Conservation (phyloP, 164 flowering plant species). For the Aristolochia contorta region DNA sequence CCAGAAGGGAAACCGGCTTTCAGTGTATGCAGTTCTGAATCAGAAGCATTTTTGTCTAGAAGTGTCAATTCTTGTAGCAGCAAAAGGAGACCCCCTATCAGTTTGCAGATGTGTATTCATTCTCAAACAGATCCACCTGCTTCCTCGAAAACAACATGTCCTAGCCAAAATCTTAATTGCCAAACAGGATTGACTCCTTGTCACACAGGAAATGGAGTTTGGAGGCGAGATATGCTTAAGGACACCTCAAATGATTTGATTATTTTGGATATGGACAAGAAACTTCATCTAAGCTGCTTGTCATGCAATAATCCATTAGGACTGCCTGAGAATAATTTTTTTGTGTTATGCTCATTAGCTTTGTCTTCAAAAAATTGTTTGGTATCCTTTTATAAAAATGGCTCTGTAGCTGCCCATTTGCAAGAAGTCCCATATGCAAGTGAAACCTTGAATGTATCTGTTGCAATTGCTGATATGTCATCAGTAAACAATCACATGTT, state of each 20-base stretch:
- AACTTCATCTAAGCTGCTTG: conserved; percentile 47
- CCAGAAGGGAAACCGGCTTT: conserved; percentile 31
- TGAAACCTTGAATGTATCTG: conserved; percentile 20
- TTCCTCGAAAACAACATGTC: conserved; percentile 13
- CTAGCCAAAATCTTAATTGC: conserved; percentile 8
- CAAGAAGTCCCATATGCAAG: conserved; percentile 8
- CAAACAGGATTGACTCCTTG: conserved; percentile 17
- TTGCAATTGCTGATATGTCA: conserved; percentile 43
- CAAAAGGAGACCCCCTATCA: conserved; percentile 43
- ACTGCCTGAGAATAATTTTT: conserved; percentile 43
- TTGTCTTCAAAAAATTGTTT: conserved; percentile 49
- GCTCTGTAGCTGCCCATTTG: neutral
- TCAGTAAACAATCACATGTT: conserved; percentile 39
- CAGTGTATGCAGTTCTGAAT: conserved; percentile 22
- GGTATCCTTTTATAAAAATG: conserved; percentile 30
- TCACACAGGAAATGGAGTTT: conserved; percentile 8
- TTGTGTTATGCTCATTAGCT: conserved; percentile 38
- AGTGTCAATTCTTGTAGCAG: conserved; percentile 68
- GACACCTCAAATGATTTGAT: conserved; percentile 7
- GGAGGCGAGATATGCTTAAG: conserved; percentile 13
- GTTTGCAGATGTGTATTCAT: conserved; percentile 16
- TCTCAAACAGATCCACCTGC: conserved; percentile 12
- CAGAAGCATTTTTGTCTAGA: conserved; percentile 39
- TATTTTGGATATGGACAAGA: conserved; percentile 25
- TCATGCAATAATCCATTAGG: conserved; percentile 63